These are phyloP conservation scores for Coemansia sp. DNA, from an alignment of 192 early-diverging fungal species.

Conservation along the genomic window DNA sequence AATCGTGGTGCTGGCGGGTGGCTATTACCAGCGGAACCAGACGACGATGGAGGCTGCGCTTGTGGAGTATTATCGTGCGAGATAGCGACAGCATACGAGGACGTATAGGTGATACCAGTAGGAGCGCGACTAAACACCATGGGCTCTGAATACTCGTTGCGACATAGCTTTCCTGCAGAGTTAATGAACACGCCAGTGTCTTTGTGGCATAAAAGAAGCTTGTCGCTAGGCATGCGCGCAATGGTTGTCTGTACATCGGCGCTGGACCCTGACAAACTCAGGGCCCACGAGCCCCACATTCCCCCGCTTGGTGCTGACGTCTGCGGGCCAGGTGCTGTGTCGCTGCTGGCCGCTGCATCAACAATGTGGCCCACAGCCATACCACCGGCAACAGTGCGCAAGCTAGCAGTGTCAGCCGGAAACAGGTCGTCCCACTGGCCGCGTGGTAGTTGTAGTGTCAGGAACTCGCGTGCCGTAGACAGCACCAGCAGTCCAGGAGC, in stretches of 20 bases:
- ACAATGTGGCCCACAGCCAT: constrained; percentile 4
- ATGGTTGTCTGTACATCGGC: constrained; percentile 42
- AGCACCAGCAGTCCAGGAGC: constrained; percentile 60
- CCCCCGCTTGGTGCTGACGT: constrained; percentile 8
- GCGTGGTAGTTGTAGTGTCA: constrained; percentile 50
- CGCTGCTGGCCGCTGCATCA: neutral
- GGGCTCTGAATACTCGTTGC: constrained; percentile 43
- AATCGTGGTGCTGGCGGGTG: neutral
- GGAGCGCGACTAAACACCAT: constrained; percentile 44
- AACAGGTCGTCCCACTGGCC: constrained; percentile 55
- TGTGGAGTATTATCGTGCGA: constrained; percentile 12
- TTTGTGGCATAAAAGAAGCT: constrained; percentile 51
- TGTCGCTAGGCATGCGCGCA: constrained; percentile 50
- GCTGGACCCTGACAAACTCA: constrained; percentile 35
- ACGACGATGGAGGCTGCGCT: neutral
- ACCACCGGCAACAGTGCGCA: constrained; percentile 43
- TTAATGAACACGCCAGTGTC: constrained; percentile 53
- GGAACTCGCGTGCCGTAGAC: constrained; percentile 50
- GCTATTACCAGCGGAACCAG: neutral
- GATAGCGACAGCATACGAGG: constrained; percentile 44
- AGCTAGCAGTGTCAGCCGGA: constrained; percentile 46
- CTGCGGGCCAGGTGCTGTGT: constrained; percentile 4
- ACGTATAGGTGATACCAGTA: constrained; percentile 46
- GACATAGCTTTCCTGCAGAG: constrained; percentile 49
- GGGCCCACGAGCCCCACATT: constrained; percentile 54